These are phyloP conservation scores for Byssochlamys sp. DNA, from an alignment of 2,329 filamentous ascomycete genomes.

Conservation along the genomic window DNA sequence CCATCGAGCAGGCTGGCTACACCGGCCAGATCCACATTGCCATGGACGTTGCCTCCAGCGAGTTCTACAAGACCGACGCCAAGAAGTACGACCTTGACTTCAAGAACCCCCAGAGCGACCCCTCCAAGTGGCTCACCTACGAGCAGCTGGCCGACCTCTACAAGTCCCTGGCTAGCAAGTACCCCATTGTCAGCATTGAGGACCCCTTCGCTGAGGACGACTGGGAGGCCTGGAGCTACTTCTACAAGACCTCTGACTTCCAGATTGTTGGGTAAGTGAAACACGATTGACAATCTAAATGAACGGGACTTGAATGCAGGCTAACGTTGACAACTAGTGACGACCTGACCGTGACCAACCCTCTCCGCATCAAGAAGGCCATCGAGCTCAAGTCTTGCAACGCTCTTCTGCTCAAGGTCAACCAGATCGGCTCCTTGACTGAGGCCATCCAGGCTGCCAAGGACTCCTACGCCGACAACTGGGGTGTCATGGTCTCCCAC, in stretches of 20 bases:
- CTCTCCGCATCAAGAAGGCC: conserved; percentile 97
- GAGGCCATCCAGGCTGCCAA: conserved; percentile 99
- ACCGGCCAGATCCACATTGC: conserved; percentile 93
- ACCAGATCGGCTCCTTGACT: conserved; percentile 98
- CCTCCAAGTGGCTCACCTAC: conserved; percentile 95
- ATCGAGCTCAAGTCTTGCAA: conserved; percentile 99
- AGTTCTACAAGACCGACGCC: conserved; percentile 95
- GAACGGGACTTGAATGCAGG: background rate
- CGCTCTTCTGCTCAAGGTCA: conserved; percentile 95
- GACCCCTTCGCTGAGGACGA: conserved; percentile 99
- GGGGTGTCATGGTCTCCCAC: conserved; percentile 99
- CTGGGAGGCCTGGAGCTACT: conserved; percentile 99
- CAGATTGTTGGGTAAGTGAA: conserved; percentile 70
- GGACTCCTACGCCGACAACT: conserved; percentile 88
- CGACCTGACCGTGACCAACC: conserved; percentile 98
- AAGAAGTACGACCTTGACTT: conserved; percentile 99
- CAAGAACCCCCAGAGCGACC: conserved; percentile 98
- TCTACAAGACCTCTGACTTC: conserved; percentile 97
- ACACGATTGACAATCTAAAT: background rate
- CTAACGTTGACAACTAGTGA: conserved; percentile 46
- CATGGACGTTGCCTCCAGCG: conserved; percentile 97
- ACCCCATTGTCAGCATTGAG: conserved; percentile 97
- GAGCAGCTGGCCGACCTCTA: conserved; percentile 91
- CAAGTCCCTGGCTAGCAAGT: conserved; percentile 78
- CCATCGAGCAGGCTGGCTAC: conserved; percentile 93